These are phyloP conservation scores for Yarrowia galli DNA, from an alignment of 1,139 yeast genomes.

Conservation along the genomic window DNA sequence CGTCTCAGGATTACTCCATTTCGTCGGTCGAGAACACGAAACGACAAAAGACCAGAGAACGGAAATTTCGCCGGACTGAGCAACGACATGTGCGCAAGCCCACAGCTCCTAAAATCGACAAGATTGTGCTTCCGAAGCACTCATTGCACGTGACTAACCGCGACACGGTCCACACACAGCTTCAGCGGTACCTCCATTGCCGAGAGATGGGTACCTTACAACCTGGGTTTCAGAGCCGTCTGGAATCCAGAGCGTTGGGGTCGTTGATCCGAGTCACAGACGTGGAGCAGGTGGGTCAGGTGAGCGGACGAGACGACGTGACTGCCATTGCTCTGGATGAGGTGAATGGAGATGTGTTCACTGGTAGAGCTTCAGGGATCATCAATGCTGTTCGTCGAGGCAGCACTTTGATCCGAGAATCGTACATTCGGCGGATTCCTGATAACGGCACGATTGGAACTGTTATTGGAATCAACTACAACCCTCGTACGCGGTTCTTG, in stretches of 20 bases:
- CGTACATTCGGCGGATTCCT: conserved; percentile 19
- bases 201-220: conserved; percentile 29
- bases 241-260: neutral
- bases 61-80: conserved; percentile 1
- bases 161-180: conserved; percentile 31
- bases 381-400: conserved; percentile 34
- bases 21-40: conserved; percentile 31
- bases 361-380: conserved; percentile 14
- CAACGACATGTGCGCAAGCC: conserved; percentile 13
- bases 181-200: conserved; percentile 27
- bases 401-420: conserved; percentile 19
- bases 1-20: conserved; percentile 26
- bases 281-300: conserved; percentile 21
- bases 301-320: conserved; percentile 13
- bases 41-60: conserved; percentile 26
- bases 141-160: conserved; percentile 4
- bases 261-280: conserved; percentile 19
- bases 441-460: conserved; percentile 12
- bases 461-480: conserved; percentile 8
- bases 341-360: conserved; percentile 9
- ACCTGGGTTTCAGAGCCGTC: conserved; percentile 14
- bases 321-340: conserved; percentile 29
- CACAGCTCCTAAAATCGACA: neutral
- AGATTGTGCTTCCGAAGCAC: conserved; percentile 15
- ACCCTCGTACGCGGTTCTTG: conserved; percentile 15